Evolutionary conservation across 2,329 filamentous ascomycete species (phyloP).

Genomic region (Hypoxylon sp.): DNA sequence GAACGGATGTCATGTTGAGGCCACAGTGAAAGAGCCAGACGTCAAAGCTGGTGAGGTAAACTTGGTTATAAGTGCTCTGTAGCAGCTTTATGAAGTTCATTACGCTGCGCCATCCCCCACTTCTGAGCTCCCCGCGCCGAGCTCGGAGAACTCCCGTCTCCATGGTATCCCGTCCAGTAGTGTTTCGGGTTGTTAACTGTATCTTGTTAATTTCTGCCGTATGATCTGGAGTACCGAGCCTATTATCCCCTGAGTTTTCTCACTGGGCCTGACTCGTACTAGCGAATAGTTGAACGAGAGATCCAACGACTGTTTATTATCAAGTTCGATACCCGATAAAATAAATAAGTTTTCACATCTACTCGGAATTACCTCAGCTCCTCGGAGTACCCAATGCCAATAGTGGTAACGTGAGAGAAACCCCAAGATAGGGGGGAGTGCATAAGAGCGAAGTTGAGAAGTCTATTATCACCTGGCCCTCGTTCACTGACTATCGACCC

Average conservation of each 20-base stretch:
- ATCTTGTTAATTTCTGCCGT: neutral
- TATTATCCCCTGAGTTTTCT: neutral
- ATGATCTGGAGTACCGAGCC: neutral
- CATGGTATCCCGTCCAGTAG: neutral
- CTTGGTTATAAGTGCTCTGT: neutral
- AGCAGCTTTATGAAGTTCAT: slow-evolving; percentile 4
- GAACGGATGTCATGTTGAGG: slow-evolving; percentile 35
- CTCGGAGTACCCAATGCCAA: slow-evolving; percentile 8
- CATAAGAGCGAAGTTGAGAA: slow-evolving; percentile 22
- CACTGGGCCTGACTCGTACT: neutral
- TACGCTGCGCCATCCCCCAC: slow-evolving; percentile 34
- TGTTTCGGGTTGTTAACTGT: neutral
- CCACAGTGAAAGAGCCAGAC: neutral
- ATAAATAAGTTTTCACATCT: neutral
- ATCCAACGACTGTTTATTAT: neutral
- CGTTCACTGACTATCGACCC: neutral
- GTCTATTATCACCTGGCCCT: slow-evolving; percentile 14
- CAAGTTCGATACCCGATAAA: neutral
- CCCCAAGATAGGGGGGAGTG: neutral
- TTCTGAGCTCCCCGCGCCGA: slow-evolving; percentile 37
- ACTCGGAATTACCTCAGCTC: slow-evolving; percentile 1
- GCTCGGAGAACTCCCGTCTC: slow-evolving; percentile 24
- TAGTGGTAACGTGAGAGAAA: slow-evolving; percentile 21
- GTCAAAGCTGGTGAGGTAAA: neutral
- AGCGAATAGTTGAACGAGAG: neutral